Evolutionary conservation across 306 rosid species (phyloP).

Genomic region (Chamaecrista fasciculata): DNA sequence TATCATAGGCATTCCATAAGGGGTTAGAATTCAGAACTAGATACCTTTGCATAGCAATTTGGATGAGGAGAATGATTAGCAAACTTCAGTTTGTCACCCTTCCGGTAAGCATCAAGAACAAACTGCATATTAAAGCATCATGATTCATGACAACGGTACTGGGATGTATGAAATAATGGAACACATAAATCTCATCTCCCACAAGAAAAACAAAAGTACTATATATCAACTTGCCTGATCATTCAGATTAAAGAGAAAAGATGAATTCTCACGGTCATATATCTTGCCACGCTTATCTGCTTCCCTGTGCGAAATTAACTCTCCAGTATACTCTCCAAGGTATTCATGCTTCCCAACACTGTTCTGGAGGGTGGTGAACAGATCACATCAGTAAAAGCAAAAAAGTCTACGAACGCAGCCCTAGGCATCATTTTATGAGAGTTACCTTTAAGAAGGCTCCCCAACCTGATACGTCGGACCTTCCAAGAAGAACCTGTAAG

Average conservation of each 20-base stretch:
- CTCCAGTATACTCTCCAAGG: constrained; percentile 99
- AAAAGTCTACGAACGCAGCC: background rate
- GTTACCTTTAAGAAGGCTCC: constrained; percentile 95
- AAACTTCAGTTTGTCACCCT: constrained; percentile 96
- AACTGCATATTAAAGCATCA: constrained; percentile 52
- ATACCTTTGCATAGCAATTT: constrained; percentile 96
- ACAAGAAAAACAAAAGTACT: background rate
- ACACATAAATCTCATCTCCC: background rate
- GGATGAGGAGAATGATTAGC: constrained; percentile 99
- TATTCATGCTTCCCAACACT: constrained; percentile 97
- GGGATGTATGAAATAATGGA: background rate
- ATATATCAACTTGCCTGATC: constrained; percentile 81
- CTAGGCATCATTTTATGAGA: constrained; percentile 12
- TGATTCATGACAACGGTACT: background rate
- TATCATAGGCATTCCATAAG: background rate
- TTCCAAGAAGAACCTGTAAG: constrained; percentile 88
- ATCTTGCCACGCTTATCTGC: constrained; percentile 99
- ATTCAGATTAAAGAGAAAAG: constrained; percentile 96
- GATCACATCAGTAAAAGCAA: constrained; percentile 33
- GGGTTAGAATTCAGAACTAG: constrained; percentile 7
- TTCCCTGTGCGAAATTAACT: constrained; percentile 92
- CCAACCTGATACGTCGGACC: constrained; percentile 98
- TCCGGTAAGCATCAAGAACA: constrained; percentile 96
- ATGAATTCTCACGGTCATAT: constrained; percentile 97
- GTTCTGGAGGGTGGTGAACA: constrained; percentile 57